These are phyloP conservation scores for Nicotiana undulata DNA, from an alignment of 257 asterid species.

Conservation along the genomic window DNA sequence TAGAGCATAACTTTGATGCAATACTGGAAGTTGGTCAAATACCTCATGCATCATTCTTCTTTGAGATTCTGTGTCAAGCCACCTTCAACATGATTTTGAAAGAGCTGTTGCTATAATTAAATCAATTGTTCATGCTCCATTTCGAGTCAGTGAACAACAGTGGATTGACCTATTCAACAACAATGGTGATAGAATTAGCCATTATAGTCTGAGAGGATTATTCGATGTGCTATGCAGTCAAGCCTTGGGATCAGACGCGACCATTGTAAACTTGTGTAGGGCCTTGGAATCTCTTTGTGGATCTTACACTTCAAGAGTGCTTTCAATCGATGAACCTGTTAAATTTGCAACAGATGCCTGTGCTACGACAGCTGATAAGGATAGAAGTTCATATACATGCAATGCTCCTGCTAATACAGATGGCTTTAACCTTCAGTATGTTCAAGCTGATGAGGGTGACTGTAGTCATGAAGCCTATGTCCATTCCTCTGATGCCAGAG, in stretches of 20 bases:
- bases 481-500: not conserved
- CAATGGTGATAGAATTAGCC: slow-evolving; percentile 35
- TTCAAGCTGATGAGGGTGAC: slow-evolving; percentile 3
- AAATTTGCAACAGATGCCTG: slow-evolving; percentile 9
- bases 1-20: slow-evolving; percentile 74
- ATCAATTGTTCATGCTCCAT: slow-evolving; percentile 60
- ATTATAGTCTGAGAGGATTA: slow-evolving; percentile 31
- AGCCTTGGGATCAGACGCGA: slow-evolving; percentile 39
- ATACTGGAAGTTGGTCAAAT: slow-evolving; percentile 76
- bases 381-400: not conserved
- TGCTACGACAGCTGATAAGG: not conserved
- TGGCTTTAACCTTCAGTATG: too few species aligned
- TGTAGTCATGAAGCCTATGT: not conserved
- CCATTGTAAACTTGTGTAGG: slow-evolving; percentile 42
- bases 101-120: slow-evolving; percentile 46
- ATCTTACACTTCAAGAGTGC: slow-evolving; percentile 21
- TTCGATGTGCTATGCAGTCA: slow-evolving; percentile 27
- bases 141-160: slow-evolving; percentile 51
- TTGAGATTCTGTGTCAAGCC: slow-evolving; percentile 62
- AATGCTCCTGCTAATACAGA: too few species aligned
- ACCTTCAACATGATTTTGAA: slow-evolving; percentile 29
- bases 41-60: slow-evolving; percentile 58
- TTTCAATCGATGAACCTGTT: not conserved
- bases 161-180: slow-evolving; percentile 57
- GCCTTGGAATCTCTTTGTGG: slow-evolving; percentile 48